Conservation (phyloP, 805 yeast species). For the Hyphopichia homilentoma region DNA sequence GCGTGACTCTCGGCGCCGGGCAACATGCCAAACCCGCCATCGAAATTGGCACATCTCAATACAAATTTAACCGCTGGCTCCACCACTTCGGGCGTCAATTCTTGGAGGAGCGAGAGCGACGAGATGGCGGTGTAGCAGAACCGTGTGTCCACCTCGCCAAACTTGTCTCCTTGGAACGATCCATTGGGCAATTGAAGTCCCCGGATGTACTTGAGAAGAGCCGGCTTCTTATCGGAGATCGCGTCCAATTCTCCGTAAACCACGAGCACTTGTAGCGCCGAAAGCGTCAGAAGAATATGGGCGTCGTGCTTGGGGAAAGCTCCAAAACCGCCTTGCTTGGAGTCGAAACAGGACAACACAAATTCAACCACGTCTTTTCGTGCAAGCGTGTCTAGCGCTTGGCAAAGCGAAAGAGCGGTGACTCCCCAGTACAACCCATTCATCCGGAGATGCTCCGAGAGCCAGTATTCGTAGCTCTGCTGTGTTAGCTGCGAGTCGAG, state of each 20-base stretch:
- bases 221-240: conserved; percentile 27
- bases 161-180: conserved; percentile 82
- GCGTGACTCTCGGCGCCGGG: conserved; percentile 97
- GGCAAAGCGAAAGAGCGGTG: conserved; percentile 64
- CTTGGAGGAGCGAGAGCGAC: conserved; percentile 65
- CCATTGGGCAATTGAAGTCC: conserved; percentile 59
- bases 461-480: conserved; percentile 75
- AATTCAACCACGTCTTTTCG: conserved; percentile 61
- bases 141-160: conserved; percentile 91
- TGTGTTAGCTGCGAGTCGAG: conserved; percentile 29
- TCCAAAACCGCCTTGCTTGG: conserved; percentile 73
- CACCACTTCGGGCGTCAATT: conserved; percentile 50
- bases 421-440: conserved; percentile 97
- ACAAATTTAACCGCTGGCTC: conserved; percentile 67
- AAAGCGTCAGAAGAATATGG: conserved; percentile 78
- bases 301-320: conserved; percentile 89
- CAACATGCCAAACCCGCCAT: conserved; percentile 90
- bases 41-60: conserved; percentile 75
- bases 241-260: conserved; percentile 55
- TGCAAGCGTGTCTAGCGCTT: conserved; percentile 52
- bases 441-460: conserved; percentile 83
- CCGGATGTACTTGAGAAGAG: conserved; percentile 21
- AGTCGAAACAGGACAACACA: conserved; percentile 63
- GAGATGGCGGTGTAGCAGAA: conserved; percentile 83
- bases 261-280: conserved; percentile 77